Evolutionary conservation across 2,329 filamentous ascomycete genomes (phyloP).

Genomic region (Trichoderma koningiopsis): DNA sequence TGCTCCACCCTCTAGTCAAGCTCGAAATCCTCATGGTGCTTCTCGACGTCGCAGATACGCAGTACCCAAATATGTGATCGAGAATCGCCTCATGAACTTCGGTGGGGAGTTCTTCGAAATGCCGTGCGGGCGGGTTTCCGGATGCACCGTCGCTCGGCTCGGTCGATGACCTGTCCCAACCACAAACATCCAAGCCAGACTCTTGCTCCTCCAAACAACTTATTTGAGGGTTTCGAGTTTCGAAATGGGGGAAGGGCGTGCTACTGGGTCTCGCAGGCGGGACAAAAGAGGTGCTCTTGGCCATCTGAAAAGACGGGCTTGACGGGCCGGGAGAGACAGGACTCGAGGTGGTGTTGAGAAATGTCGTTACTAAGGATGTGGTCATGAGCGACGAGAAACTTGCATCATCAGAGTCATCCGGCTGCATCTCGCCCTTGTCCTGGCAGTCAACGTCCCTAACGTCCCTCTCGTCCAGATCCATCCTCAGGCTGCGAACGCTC

Average conservation of each 20-base stretch:
- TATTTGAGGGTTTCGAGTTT: conserved; percentile 44
- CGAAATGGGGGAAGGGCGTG: conserved; percentile 60
- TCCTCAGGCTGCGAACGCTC: conserved; percentile 1
- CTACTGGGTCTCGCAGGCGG: conserved; percentile 55
- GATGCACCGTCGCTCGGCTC: conserved; percentile 25
- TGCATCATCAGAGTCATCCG: conserved; percentile 33
- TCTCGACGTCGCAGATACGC: conserved; percentile 61
- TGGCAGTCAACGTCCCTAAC: conserved; percentile 1
- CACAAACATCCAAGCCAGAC: conserved; percentile 28
- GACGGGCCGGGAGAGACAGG: conserved; percentile 58
- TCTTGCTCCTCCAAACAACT: conserved; percentile 35
- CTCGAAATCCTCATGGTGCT: conserved; percentile 57
- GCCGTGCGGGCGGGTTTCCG: conserved; percentile 33
- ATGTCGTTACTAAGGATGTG: conserved; percentile 41
- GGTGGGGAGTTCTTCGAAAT: conserved; percentile 59
- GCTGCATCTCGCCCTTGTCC: conserved; percentile 14
- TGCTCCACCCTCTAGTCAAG: conserved; percentile 62
- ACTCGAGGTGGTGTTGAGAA: conserved; percentile 51
- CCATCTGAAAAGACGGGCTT: conserved; percentile 53
- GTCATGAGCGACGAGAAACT: conserved; percentile 44
- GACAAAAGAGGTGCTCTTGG: conserved; percentile 43
- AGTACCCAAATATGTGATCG: conserved; percentile 70
- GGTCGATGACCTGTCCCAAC: conserved; percentile 23
- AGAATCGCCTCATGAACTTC: conserved; percentile 74
- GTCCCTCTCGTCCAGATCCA: conserved; percentile 20